Evolutionary conservation across 1,139 yeast species (phyloP).

Genomic region (Suhomyces anneliseae): DNA sequence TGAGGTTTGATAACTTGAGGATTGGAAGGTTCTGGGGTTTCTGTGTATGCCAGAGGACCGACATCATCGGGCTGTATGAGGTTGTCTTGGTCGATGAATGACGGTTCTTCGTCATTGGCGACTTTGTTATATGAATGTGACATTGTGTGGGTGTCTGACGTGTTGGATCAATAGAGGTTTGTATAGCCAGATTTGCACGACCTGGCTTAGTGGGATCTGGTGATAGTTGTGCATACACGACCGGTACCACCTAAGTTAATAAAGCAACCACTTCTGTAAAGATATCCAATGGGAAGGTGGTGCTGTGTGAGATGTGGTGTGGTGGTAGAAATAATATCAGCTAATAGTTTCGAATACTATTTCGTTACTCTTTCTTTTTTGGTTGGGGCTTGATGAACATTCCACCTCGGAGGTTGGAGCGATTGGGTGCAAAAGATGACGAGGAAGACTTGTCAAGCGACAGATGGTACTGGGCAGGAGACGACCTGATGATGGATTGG

Average conservation of each 20-base stretch:
- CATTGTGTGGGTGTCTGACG: constrained; percentile 1
- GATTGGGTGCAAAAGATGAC: neutral
- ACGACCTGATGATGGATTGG: too few species aligned
- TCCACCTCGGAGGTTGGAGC: constrained; percentile 1
- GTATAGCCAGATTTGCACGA: too few species aligned
- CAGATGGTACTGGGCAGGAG: too few species aligned
- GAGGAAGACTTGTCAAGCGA: too few species aligned
- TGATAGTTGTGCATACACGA: neutral
- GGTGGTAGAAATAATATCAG: too few species aligned
- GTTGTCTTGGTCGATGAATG: constrained; percentile 14
- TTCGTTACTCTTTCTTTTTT: neutral
- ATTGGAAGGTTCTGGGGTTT: constrained; percentile 6
- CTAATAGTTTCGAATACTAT: too few species aligned
- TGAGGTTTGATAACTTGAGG: constrained; percentile 23
- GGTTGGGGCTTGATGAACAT: constrained; percentile 1
- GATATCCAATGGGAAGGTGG: too few species aligned
- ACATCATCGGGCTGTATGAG: constrained; percentile 22
- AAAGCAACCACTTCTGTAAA: too few species aligned
- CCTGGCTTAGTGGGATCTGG: neutral
- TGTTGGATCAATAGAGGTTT: neutral
- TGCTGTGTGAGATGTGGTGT: too few species aligned
- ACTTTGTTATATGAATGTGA: constrained; percentile 6
- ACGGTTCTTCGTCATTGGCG: constrained; percentile 4
- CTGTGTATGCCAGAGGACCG: constrained; percentile 5
- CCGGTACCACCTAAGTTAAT: too few species aligned